Conservation (phyloP, 768 basidiomycete genomes). For the Paxillus rubicundulus region DNA sequence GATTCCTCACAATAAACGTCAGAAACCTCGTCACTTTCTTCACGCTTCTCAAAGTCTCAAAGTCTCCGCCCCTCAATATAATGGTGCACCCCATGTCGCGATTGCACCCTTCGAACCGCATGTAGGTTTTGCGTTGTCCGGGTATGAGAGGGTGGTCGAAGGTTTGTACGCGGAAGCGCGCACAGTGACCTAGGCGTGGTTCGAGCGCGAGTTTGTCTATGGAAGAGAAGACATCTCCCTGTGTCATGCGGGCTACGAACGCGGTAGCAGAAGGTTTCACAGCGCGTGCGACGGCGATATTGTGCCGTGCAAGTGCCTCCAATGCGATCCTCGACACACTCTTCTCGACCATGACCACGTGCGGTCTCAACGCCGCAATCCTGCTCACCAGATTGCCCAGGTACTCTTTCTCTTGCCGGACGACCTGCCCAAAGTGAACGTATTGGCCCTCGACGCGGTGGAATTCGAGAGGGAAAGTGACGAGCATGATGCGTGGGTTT, state of each 20-base stretch:
- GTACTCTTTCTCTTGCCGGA: conserved; percentile 92
- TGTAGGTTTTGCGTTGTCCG: conserved; percentile 91
- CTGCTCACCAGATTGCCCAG: conserved; percentile 83
- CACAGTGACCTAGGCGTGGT: conserved; percentile 86
- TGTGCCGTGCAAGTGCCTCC: conserved; percentile 78
- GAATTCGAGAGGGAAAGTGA: conserved; percentile 94
- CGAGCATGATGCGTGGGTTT: conserved; percentile 93
- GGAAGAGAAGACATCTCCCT: conserved; percentile 91
- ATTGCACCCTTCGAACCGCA: conserved; percentile 97
- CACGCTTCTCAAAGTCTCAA: conserved; percentile 75
- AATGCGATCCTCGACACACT: conserved; percentile 89
- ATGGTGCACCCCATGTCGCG: conserved; percentile 94
- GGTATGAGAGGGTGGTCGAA: conserved; percentile 94
- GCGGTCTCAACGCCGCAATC: conserved; percentile 88
- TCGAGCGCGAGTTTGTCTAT: conserved; percentile 92
- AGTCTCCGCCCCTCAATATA: conserved; percentile 82
- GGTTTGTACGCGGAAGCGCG: conserved; percentile 83
- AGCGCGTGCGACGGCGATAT: conserved; percentile 86
- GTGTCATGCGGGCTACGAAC: conserved; percentile 90
- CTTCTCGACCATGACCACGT: conserved; percentile 88
- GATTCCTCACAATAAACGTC: conserved; percentile 86
- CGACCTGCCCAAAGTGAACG: conserved; percentile 86
- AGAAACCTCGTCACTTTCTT: conserved; percentile 94
- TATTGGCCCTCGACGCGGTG: conserved; percentile 91
- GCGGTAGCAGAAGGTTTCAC: conserved; percentile 88